Evolutionary conservation across 1,139 yeast genomes (phyloP).

Genomic region (Hansenula lynferdii): DNA sequence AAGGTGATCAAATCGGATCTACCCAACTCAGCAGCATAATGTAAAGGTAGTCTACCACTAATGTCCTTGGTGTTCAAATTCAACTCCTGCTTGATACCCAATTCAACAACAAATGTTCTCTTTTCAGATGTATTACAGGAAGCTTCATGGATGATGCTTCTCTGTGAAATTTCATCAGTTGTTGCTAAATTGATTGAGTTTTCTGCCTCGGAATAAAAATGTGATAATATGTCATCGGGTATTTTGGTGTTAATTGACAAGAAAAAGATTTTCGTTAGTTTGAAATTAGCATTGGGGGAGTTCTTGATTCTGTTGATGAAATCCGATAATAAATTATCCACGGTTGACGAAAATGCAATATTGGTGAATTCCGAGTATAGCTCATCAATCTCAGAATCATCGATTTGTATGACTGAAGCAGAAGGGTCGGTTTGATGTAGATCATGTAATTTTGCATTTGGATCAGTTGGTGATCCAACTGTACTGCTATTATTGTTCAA

Average conservation of each 20-base stretch:
- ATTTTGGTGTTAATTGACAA: conserved; percentile 49
- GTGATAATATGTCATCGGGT: conserved; percentile 34
- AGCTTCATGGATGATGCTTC: conserved; percentile 35
- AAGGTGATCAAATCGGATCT: conserved; percentile 49
- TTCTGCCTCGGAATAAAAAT: conserved; percentile 30
- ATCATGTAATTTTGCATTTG: too few relatives aligned
- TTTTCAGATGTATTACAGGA: conserved; percentile 29
- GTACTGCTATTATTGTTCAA: too few relatives aligned
- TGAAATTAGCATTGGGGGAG: conserved; percentile 34
- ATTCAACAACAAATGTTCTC: conserved; percentile 28
- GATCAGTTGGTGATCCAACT: too few relatives aligned
- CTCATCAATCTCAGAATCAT: conserved; percentile 49
- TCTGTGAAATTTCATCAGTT: conserved; percentile 35
- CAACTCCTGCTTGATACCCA: conserved; percentile 17
- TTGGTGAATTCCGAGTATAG: conserved; percentile 62
- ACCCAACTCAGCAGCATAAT: conserved; percentile 78
- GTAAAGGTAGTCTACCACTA: conserved; percentile 81
- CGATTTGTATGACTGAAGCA: conserved; percentile 10
- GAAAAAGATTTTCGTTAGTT: conserved; percentile 62
- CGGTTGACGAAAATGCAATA: conserved; percentile 41
- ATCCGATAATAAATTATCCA: conserved; percentile 34
- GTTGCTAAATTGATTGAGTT: conserved; percentile 31
- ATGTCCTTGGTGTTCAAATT: conserved; percentile 37
- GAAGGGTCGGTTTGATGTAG: too few relatives aligned
- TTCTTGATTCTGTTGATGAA: conserved; percentile 45